phyloP scores from a whole-genome alignment of 1,284 basidiomycete species.

The Taiwanofungus camphoratus region DNA sequence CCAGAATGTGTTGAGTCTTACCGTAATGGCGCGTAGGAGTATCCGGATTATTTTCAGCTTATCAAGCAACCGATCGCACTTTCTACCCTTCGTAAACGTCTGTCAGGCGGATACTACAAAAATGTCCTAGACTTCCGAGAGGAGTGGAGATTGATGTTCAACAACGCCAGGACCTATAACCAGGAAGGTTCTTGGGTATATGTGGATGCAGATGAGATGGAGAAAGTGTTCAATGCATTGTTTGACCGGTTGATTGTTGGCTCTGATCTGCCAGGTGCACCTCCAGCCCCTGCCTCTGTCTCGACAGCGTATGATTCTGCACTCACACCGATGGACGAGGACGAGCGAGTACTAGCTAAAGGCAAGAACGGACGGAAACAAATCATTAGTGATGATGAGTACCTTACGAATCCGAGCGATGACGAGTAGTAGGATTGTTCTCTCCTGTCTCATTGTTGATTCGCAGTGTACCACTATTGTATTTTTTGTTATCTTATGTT shows the following conservation, averaged over 20 bases:
- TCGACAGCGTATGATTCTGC: slow-evolving; percentile 50
- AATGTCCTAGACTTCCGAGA: slow-evolving; percentile 67
- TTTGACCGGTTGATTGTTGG: slow-evolving; percentile 55
- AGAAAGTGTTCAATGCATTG: slow-evolving; percentile 72
- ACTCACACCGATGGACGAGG: slow-evolving; percentile 73
- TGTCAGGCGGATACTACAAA: slow-evolving; percentile 72
- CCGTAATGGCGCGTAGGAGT: slow-evolving; percentile 47
- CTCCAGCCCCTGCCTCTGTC: slow-evolving; percentile 30
- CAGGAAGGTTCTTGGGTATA: slow-evolving; percentile 90
- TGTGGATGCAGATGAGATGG: slow-evolving; percentile 89
- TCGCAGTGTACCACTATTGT: not conserved
- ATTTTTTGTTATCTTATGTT: not conserved
- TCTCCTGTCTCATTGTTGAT: not conserved
- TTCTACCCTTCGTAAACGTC: slow-evolving; percentile 81
- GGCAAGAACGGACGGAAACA: slow-evolving; percentile 55
- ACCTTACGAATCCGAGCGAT: slow-evolving; percentile 31
- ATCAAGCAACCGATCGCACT: slow-evolving; percentile 80
- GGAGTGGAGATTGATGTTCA: slow-evolving; percentile 89
- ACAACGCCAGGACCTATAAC: slow-evolving; percentile 90
- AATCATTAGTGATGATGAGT: slow-evolving; percentile 72
- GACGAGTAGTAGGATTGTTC: slow-evolving; percentile 23
- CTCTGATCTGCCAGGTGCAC: slow-evolving; percentile 70
- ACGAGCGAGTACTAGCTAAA: slow-evolving; percentile 54
- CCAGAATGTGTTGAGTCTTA: slow-evolving; percentile 1
- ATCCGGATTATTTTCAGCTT: slow-evolving; percentile 81